Percentiles rank a stretch among this genome's conserved stretches.
phyloP scores from a whole-genome alignment of 495 filamentous ascomycete genomes.

The Hypoxylon fuscum region DNA sequence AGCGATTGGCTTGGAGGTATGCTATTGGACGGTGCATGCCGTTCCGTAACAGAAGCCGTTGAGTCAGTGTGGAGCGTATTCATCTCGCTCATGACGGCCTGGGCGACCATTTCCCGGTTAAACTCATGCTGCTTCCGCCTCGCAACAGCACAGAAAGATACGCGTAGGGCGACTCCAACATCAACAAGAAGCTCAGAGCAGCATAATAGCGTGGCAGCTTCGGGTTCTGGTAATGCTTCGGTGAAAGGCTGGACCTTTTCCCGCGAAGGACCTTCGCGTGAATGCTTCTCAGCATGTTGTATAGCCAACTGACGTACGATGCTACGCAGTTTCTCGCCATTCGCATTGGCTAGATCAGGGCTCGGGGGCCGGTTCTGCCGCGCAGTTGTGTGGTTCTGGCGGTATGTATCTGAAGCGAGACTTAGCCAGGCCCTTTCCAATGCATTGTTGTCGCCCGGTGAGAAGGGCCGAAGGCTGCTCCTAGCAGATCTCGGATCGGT shows the following conservation, averaged over 20 bases:
- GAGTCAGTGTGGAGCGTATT: constrained; percentile 38
- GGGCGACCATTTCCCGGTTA: constrained; percentile 50
- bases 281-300: constrained; percentile 46
- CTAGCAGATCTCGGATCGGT: constrained; percentile 61
- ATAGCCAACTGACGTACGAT: constrained; percentile 55
- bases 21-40: constrained; percentile 29
- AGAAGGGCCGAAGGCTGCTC: constrained; percentile 77
- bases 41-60: constrained; percentile 22
- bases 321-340: constrained; percentile 52
- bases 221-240: constrained; percentile 34
- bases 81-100: constrained; percentile 55
- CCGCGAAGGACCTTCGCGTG: constrained; percentile 40
- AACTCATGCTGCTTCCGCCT: constrained; percentile 49
- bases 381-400: constrained; percentile 52
- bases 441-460: constrained; percentile 74
- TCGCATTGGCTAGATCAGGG: constrained; percentile 46
- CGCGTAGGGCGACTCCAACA: constrained; percentile 51
- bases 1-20: constrained; percentile 30
- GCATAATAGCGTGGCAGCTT: constrained; percentile 42
- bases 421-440: constrained; percentile 77
- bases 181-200: constrained; percentile 55
- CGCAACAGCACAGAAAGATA: constrained; percentile 56
- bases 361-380: constrained; percentile 39
- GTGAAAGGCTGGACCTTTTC: constrained; percentile 44
- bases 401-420: constrained; percentile 56